Base-by-base conservation (phyloP, 2,329 filamentous ascomycete genomes). In the Cladobotryum protrusum region DNA sequence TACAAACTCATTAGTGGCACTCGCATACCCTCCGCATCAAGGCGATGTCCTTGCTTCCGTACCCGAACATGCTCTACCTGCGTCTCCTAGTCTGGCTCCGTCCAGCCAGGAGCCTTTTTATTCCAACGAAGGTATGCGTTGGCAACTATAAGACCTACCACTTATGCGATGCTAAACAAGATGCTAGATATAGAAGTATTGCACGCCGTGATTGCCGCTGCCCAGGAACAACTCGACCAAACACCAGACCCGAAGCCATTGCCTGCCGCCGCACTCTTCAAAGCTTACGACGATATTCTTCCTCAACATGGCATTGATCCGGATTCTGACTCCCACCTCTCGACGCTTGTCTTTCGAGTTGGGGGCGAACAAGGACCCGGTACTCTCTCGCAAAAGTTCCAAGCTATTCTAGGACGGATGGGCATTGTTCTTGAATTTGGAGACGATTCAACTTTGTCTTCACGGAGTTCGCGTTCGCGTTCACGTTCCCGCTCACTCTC, bases 281-380 rank as follows among this genome's bases (percentile, higher is more conserved):
- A 78, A 47, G 88, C 89, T 29, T 95, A 95, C 63, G 86, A 93
- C 62, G 75, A 81, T 49, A 76, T 91, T 39, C 78, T 95, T n/a
- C 80, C 79, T 5, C 74, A 82, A 56, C 74, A 87, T 71, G 85
- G 82, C 48, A 72, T 89, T 56, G 78, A 88, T 52, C 77, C 82
- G n/a, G 83, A 87, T 59, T 76, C 86, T 57, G 87, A 91, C 60
- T 82, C 83, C 58, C 81, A 86, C 57, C 85, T 90, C 61, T 83
- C 89, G 56, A 81, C 85, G 55, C 83, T 95, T 59, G 70, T 96
- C 49, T 88, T 93, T 64, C 85, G 85, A 60, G 82, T 96, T 63
- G 86, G 87, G 47, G 83, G 82, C 53, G 77, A 81, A 59, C 75
- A 76, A 50, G 77, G 78, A 43, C 67, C 77, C 43, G 70, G 69